Evolutionary conservation across 768 basidiomycete genomes (phyloP), one percentile per base, ranked within the genome.

Genomic region (Kwoniella heveanensis): DNA sequence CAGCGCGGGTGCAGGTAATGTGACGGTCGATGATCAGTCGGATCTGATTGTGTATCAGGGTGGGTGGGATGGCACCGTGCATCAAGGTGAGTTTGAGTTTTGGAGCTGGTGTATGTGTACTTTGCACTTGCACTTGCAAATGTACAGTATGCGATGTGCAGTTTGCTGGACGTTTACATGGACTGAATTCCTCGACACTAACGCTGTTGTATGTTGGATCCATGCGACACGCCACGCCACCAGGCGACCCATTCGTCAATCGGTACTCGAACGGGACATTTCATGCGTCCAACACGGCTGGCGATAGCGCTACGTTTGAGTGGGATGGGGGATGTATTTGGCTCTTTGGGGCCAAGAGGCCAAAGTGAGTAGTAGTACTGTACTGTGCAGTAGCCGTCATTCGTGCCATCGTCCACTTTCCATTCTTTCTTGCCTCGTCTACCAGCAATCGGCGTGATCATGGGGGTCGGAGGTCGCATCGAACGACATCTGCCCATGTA

Each of bases 21-120:
- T 55, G 22, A 55, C 54, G 32, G 24, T 44, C 7, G 54, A 55
- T n/a, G 54, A 55, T 22, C 54, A 32, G 12, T 55, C 37, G 2
- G n/a, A 29, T 1, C 32, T n/a, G 30, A 37, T 44, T 7, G 32
- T 13, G n/a, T 54, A 55, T 32, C 19, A 25, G 12, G 54, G 54
- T n/a, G 37, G 25, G 6, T 55, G 54, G 54, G 54, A 55, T 27
- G 54, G 54, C 9, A 37, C 24, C 9, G 54, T 17, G 15, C 54
- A 55, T 5, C 17, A 21, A 24, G 54, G 37, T 26, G 2, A 39
- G n/a, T n/a, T n/a, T n/a, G n/a, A n/a, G n/a, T n/a, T n/a, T n/a
- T n/a, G n/a, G n/a, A n/a, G n/a, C n/a, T n/a, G n/a, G n/a, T n/a
- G n/a, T n/a, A n/a, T n/a, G n/a, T n/a, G n/a, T n/a, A n/a, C n/a